Evolutionary conservation across 169 alveolate genomes (phyloP).

Genomic region (Plasmodium gaboni): DNA sequence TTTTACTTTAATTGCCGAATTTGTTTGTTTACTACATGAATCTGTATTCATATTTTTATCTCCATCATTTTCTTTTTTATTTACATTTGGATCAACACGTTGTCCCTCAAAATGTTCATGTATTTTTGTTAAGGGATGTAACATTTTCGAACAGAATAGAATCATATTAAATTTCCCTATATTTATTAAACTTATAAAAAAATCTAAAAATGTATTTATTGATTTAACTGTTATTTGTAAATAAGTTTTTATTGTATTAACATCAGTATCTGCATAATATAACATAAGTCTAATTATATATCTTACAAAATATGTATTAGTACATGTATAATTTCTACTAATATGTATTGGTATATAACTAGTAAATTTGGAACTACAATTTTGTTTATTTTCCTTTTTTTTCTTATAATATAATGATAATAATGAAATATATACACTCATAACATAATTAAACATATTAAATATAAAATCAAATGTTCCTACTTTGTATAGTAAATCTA

Average conservation of each 20-base stretch:
- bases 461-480: slow-evolving; percentile 76
- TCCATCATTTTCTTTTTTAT: neutral
- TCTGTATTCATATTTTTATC: neutral
- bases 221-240: slow-evolving; percentile 57
- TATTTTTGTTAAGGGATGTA: slow-evolving; percentile 64
- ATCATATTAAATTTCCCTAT: slow-evolving; percentile 57
- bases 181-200: slow-evolving; percentile 42
- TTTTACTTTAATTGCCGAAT: neutral
- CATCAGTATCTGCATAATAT: slow-evolving; percentile 21
- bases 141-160: slow-evolving; percentile 51
- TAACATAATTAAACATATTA: slow-evolving; percentile 75
- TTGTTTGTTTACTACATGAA: too few species aligned
- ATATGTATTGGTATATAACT: slow-evolving; percentile 71
- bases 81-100: neutral
- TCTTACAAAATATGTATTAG: slow-evolving; percentile 71
- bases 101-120: slow-evolving; percentile 13
- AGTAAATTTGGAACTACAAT: slow-evolving; percentile 4
- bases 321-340: slow-evolving; percentile 75
- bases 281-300: slow-evolving; percentile 55
- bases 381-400: slow-evolving; percentile 43
- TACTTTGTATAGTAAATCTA: slow-evolving; percentile 69
- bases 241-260: slow-evolving; percentile 30
- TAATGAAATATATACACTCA: slow-evolving; percentile 74
- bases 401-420: slow-evolving; percentile 52
- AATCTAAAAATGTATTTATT: slow-evolving; percentile 57